Evolutionary conservation across 169 alveolate species (phyloP).

Genomic region (Eimeria falciformis): DNA sequence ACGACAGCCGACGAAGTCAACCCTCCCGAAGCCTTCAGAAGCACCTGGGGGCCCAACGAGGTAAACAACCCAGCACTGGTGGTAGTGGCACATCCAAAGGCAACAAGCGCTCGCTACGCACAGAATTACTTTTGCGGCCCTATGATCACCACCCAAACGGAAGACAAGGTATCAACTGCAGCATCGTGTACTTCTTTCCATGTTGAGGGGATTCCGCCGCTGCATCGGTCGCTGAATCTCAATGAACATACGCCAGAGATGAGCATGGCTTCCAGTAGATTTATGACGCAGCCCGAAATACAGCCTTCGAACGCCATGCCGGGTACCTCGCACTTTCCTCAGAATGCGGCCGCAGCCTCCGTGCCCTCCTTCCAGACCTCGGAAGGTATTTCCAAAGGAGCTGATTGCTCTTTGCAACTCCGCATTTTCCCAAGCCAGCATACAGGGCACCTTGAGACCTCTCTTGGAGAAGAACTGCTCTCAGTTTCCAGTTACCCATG

Average conservation of each 20-base stretch:
- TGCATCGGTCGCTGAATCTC: conserved; percentile 11
- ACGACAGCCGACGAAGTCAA: conserved; percentile 47
- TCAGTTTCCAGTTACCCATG: conserved; percentile 44
- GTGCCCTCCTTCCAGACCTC: conserved; percentile 7
- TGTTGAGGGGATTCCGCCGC: conserved; percentile 30
- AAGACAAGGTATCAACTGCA: neutral
- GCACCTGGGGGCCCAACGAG: conserved; percentile 4
- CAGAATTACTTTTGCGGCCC: conserved; percentile 52
- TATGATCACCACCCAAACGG: neutral
- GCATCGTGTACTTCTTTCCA: conserved; percentile 5
- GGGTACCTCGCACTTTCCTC: too few species aligned
- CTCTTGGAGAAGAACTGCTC: conserved; percentile 57
- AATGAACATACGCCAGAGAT: conserved; percentile 13
- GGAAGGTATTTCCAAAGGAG: conserved; percentile 17
- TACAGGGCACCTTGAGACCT: conserved; percentile 40
- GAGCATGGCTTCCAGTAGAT: neutral
- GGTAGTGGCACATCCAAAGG: neutral
- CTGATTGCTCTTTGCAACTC: conserved; percentile 36
- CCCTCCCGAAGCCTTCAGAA: neutral
- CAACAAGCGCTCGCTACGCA: conserved; percentile 11
- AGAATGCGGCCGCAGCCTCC: conserved; percentile 4
- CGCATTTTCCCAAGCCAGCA: conserved; percentile 40
- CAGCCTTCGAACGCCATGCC: too few species aligned
- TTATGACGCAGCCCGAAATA: neutral
- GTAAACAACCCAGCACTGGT: conserved; percentile 2